Percentiles rank a stretch among this genome's conserved stretches.
These are phyloP conservation scores for Cryptococcus deneoformans DNA, from an alignment of 1,284 basidiomycete genomes.

Conservation along the genomic window DNA sequence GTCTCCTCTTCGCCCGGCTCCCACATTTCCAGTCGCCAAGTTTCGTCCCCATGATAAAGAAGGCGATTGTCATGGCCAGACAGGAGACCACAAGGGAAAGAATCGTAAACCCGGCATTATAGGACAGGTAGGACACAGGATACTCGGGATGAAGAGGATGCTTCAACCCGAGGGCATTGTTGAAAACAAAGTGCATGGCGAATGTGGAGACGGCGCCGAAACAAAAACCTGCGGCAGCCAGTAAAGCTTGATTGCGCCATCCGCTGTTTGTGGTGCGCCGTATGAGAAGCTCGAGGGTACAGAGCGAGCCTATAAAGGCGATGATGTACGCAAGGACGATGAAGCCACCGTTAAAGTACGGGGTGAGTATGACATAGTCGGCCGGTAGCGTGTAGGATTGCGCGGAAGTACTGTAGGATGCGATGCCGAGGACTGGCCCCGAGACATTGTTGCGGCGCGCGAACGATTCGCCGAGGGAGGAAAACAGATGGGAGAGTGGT, in stretches of 20 bases:
- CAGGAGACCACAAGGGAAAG: conserved; percentile 50
- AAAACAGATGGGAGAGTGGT: not conserved
- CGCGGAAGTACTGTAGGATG: not conserved
- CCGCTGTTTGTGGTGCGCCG: conserved; percentile 50
- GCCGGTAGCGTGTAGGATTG: conserved; percentile 15
- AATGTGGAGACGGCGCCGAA: conserved; percentile 53
- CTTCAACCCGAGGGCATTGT: conserved; percentile 49
- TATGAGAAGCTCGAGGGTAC: conserved; percentile 50
- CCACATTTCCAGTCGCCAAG: conserved; percentile 32
- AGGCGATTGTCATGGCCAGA: conserved; percentile 50
- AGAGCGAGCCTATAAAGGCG: conserved; percentile 49
- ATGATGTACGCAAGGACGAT: conserved; percentile 50
- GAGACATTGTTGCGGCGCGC: not conserved
- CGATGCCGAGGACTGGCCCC: conserved; percentile 9
- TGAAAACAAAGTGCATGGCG: conserved; percentile 52
- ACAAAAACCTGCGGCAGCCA: conserved; percentile 48
- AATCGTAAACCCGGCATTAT: conserved; percentile 50
- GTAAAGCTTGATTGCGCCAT: conserved; percentile 44
- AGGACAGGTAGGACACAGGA: conserved; percentile 42
- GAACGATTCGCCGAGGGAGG: not conserved
- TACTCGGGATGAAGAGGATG: conserved; percentile 33
- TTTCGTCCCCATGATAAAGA: conserved; percentile 52
- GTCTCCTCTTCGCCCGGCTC: conserved; percentile 11
- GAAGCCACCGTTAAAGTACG: conserved; percentile 45
- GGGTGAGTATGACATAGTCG: conserved; percentile 34